These are phyloP conservation scores for Breynia disticha DNA, from an alignment of 441 rosid species.

Conservation along the genomic window DNA sequence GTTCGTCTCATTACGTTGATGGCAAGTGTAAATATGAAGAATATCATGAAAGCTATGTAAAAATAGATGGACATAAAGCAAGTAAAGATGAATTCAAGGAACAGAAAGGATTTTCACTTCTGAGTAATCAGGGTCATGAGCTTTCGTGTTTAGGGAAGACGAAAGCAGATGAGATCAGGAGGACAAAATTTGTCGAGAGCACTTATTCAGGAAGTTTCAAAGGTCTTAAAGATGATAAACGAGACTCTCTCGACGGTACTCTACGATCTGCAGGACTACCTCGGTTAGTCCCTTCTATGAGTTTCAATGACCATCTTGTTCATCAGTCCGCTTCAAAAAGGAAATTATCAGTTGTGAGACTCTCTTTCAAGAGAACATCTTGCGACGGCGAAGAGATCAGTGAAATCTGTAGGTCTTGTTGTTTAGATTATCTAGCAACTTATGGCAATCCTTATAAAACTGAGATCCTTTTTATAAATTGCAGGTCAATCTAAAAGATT, in stretches of 20 bases:
- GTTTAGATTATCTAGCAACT: not conserved
- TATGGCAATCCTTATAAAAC: not conserved
- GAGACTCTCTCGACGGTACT: constrained; percentile 39
- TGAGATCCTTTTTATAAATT: constrained; percentile 3
- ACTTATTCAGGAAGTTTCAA: constrained; percentile 55
- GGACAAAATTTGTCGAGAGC: constrained; percentile 37
- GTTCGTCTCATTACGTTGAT: constrained; percentile 54
- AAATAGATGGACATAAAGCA: constrained; percentile 53
- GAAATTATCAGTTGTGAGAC: constrained; percentile 54
- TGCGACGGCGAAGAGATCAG: constrained; percentile 61
- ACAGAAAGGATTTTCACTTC: constrained; percentile 30
- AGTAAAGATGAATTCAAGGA: constrained; percentile 44
- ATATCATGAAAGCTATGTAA: constrained; percentile 51
- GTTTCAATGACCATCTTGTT: constrained; percentile 54
- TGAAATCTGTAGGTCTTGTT: constrained; percentile 36
- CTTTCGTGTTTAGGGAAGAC: constrained; percentile 33
- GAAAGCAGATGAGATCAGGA: constrained; percentile 41
- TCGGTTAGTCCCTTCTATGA: constrained; percentile 50
- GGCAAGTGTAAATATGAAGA: constrained; percentile 56
- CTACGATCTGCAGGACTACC: constrained; percentile 39
- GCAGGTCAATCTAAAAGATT: constrained; percentile 45
- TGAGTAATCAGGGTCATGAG: constrained; percentile 26
- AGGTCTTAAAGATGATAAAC: constrained; percentile 40
- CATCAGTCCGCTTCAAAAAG: constrained; percentile 37
- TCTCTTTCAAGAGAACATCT: constrained; percentile 76